Evolutionary conservation across 2,329 filamentous ascomycete genomes (phyloP).

Genomic region (Penicillium sclerotiorum): DNA sequence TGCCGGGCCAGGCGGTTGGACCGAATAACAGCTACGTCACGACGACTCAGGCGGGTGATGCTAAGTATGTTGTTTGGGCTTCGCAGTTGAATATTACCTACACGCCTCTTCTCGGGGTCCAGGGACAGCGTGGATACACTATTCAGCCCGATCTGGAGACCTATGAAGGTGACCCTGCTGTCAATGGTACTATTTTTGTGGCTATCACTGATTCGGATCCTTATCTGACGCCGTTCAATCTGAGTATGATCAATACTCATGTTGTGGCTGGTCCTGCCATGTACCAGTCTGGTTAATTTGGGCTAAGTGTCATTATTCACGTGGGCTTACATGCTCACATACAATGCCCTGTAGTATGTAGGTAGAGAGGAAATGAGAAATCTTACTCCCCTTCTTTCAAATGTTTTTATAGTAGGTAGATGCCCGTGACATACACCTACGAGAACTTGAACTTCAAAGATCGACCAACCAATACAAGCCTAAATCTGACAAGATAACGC

Average conservation of each 20-base stretch:
- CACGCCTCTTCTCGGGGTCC: conserved; percentile 57
- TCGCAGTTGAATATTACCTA: conserved; percentile 77
- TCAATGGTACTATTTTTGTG: conserved; percentile 80
- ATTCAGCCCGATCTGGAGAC: conserved; percentile 72
- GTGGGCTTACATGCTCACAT: too few relatives aligned
- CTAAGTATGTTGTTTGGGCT: conserved; percentile 74
- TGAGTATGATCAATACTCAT: conserved; percentile 73
- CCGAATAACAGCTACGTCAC: conserved; percentile 85
- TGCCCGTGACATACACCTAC: too few relatives aligned
- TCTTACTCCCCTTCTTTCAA: too few relatives aligned
- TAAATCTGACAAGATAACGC: background rate
- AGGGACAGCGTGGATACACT: conserved; percentile 61
- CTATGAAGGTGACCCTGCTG: conserved; percentile 66
- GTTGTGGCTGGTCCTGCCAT: conserved; percentile 70
- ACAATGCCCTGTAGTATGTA: too few relatives aligned
- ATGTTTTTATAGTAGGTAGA: too few relatives aligned
- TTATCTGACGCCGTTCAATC: conserved; percentile 74
- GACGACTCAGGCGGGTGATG: conserved; percentile 56
- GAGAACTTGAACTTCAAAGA: too few relatives aligned
- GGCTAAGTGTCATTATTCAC: too few relatives aligned
- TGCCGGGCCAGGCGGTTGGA: conserved; percentile 67
- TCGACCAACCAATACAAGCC: too few relatives aligned
- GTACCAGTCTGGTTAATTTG: conserved; percentile 72
- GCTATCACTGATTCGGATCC: conserved; percentile 71
- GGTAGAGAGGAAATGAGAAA: too few relatives aligned